phyloP scores from a whole-genome alignment of 140 eudicot species.

The Erigeron philadelphicus region DNA sequence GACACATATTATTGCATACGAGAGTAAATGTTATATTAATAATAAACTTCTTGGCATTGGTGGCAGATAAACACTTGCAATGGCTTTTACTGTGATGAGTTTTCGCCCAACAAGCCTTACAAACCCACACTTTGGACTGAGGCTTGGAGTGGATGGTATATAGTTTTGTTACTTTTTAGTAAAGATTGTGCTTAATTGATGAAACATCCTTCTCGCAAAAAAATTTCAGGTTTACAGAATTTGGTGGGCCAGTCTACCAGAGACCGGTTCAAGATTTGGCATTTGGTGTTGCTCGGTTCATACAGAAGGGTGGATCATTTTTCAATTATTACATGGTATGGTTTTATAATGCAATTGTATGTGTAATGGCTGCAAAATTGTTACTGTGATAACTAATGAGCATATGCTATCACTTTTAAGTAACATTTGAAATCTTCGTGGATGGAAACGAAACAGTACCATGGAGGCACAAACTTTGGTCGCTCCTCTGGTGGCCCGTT shows the following conservation, averaged over 20 bases:
- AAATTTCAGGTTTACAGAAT: slow-evolving; percentile 64
- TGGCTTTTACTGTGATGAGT: slow-evolving; percentile 71
- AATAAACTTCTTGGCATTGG: background rate
- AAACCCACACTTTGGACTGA: slow-evolving; percentile 78
- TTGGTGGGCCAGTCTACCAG: slow-evolving; percentile 66
- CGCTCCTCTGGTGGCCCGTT: slow-evolving; percentile 92
- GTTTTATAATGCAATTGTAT: slow-evolving; percentile 8
- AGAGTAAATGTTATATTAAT: background rate
- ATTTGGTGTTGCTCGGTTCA: slow-evolving; percentile 74
- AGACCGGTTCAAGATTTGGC: slow-evolving; percentile 93
- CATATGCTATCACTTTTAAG: slow-evolving; percentile 8
- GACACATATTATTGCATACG: background rate
- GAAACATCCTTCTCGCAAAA: background rate
- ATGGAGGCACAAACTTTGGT: slow-evolving; percentile 98
- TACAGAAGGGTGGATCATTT: slow-evolving; percentile 81
- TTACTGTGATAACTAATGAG: no score
- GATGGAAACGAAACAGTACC: slow-evolving; percentile 48
- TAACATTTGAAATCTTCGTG: slow-evolving; percentile 1
- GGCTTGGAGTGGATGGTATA: slow-evolving; percentile 85
- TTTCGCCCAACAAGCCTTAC: slow-evolving; percentile 66
- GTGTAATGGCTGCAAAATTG: background rate
- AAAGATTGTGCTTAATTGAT: background rate
- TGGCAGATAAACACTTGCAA: slow-evolving; percentile 77
- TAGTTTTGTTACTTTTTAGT: background rate
- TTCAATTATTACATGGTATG: slow-evolving; percentile 81